Base-by-base conservation (phyloP, 345 rosid species). In the Noccaea caerulescens region DNA sequence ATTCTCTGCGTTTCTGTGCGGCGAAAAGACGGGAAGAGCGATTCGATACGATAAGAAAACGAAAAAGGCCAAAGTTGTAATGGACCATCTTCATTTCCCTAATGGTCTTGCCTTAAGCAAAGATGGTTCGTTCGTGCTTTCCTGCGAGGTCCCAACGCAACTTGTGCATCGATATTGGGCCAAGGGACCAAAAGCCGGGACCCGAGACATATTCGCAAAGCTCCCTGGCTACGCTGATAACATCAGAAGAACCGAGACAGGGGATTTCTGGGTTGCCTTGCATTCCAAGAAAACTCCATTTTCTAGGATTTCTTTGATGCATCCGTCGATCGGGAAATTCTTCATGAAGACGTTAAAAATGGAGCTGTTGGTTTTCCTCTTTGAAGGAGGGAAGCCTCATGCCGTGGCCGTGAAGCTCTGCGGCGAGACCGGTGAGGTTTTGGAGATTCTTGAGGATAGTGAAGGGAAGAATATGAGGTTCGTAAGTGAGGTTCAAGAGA, bases 101-200 rank as follows among this genome's bases (percentile, higher is more conserved):
- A 91, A 91, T 63, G 95, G 97, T 8, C 86, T 87, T 9, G 84
- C 95, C 2, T 37, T 91, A 51, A 87, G 91, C 85, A 85, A 81
- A 63, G 87, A 88, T 30, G 75, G 76, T 18, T 74, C 85, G 3
- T 88, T 84, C 44, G 66, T 85, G 41, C 76, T 88, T 11, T 78
- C 88, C 5, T 86, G 85, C 0, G 95, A 91, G 72, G 73, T 73
- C 0, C 30, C 76, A 10, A 72, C 71, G 0, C 39, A 77, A 53
- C 59, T 75, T 51, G 74, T 91, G 56, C 77, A 75, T 37, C 83
- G 88, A 63, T 71, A 72, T 42, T 80, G 87, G 83, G 80, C 73
- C 41, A 73, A 43, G 13, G 86, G 82, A 34, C 81, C 81, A 8
- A 77, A 77, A 13, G 66, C 80, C 0, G 80, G 83, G 30, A 77